Conservation (phyloP, 441 rosid species). For the Lepidium campestre region DNA sequence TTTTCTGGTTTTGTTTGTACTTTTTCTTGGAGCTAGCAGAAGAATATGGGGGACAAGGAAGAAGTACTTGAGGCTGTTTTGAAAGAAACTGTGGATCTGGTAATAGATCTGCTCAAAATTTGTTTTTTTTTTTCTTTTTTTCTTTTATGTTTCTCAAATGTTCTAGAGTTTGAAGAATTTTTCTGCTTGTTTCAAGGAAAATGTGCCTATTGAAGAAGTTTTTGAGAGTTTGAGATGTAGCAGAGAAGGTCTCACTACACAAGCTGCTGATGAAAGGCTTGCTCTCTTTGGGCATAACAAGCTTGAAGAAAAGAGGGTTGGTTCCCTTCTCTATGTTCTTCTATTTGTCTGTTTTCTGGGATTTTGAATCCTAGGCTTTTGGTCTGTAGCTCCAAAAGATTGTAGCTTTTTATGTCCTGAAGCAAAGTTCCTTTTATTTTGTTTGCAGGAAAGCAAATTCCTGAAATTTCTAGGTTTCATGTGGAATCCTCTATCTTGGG, state of each 20-base stretch:
- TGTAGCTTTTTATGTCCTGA: background rate
- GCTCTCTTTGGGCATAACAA: conserved; percentile 86
- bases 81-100: conserved; percentile 95
- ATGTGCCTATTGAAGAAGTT: conserved; percentile 89
- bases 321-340: background rate
- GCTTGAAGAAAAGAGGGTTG: conserved; percentile 89
- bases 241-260: conserved; percentile 60
- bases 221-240: conserved; percentile 90
- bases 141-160: background rate
- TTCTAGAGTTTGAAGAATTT: background rate
- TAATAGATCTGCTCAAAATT: conserved; percentile 57
- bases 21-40: background rate
- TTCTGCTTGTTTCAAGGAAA: conserved; percentile 53
- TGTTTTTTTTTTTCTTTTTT: conserved; percentile 11
- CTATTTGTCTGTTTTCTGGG: background rate
- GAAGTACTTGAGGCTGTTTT: conserved; percentile 80
- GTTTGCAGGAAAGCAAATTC: conserved; percentile 78
- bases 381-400: background rate
- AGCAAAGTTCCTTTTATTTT: background rate
- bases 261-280: conserved; percentile 81
- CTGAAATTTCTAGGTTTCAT: conserved; percentile 84
- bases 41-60: conserved; percentile 55
- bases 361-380: background rate
- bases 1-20: background rate
- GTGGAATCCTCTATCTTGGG: conserved; percentile 99